Evolutionary conservation across 495 filamentous ascomycete species (phyloP), one percentile per base, ranked within the genome.

Genomic region (Penicillium verhagenii): DNA sequence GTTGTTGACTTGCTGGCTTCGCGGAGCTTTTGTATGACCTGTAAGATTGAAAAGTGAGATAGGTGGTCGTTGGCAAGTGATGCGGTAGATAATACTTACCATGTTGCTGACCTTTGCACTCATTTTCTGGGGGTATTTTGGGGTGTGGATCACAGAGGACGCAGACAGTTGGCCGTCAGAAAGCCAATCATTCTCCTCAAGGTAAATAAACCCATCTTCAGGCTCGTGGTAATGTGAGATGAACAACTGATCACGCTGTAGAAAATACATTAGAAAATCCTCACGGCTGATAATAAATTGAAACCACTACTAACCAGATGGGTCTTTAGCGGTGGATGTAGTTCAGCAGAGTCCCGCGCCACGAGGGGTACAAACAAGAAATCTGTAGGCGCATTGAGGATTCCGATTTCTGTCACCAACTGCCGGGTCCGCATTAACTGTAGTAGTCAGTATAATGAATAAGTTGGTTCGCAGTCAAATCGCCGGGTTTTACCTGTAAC

Each of bases 201-300:
- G 67, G 54, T 93, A 84, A 1, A 81, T 76, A 51, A 88, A 87
- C 0, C 86, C 89, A 66, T 92, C 84, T 14, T 84, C 80, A 4
- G 80, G 75, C 29, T 86, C 78, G 64, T 98, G 92, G 71, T 84
- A 90, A 69, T 97, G 91, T 1, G 91, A 92, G 16, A 98, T 84
- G 63, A 92, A 89, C 54, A 97, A 84, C 58, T 89, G 82, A 51
- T 97, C 92, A 64, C 88, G 90, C 75, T 96, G 60, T 23, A 24
- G 23, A 5, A 13, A 25, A 21, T 6, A 7, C 28, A 19, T 55
- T 28, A 59, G 44, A 35, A n/a, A 6, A 29, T 2, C 13, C 8
- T 11, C 2, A 21, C 2, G 19, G 37, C 26, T 38, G 16, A 39
- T 39, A 26, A n/a, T 13, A n/a, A 6, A 5, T 25, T 10, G 25